Evolutionary conservation across 768 basidiomycete species (phyloP), one percentile per base, ranked within the genome.

Genomic region (Mycena belliarum): DNA sequence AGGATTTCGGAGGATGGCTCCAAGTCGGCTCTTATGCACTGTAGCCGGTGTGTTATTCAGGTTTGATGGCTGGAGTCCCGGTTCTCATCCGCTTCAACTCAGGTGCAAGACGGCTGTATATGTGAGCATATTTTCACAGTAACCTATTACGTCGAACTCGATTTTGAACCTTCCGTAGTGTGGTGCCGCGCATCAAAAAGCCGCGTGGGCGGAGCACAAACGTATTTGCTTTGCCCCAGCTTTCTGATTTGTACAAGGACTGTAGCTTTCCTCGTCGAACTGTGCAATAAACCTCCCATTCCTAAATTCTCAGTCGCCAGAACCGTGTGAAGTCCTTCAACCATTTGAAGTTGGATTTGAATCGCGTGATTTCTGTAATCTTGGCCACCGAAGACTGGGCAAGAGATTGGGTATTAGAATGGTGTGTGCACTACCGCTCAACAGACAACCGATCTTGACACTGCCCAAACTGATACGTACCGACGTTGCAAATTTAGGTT

Each of bases 41-140:
- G 78, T 43, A 66, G 74, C 14, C 72, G 72, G 75, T 69, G 66
- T 63, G 67, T 66, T 5, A n/a, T 10, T 21, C 14, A 37, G 40
- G 35, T 32, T 38, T 18, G 8, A 8, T 20, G 28, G 5, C 1
- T 9, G 10, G 7, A 14, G n/a, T 4, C 16, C 4, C 52, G n/a
- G 38, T 46, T 50, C 45, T 35, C 25, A 26, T 35, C 41, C 35
- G 28, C 26, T 50, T 35, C 11, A 37, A 54, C 20, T 16, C n/a
- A 79, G 78, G 58, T 79, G 77, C 62, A 79, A 76, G 59, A 68
- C 71, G 4, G 73, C 71, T 9, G 73, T 77, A 21, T 79, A 79
- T 63, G 77, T 78, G 66, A 72, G 76, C 68, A 12, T 15, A 40
- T 49, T 33, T 16, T 33, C 59, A 21, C 26, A 45, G 29, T 28